phyloP scores from a whole-genome alignment of 1,284 basidiomycete species.

The Irpex lacteus region DNA sequence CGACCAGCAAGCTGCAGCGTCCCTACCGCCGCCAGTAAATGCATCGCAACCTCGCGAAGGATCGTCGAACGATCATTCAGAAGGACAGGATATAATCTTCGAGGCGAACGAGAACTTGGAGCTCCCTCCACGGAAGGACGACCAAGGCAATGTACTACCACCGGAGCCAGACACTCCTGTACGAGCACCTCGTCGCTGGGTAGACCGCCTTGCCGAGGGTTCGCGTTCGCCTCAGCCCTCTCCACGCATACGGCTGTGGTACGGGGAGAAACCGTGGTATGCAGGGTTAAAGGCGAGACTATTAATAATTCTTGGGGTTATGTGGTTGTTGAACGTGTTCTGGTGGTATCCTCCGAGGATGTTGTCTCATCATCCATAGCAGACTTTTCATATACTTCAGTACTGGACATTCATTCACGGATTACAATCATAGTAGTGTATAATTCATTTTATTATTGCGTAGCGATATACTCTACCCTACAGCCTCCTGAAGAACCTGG shows the following conservation, averaged over 20 bases:
- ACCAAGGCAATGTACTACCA: slow-evolving; percentile 20
- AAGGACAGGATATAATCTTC: slow-evolving; percentile 26
- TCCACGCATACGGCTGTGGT: slow-evolving; percentile 29
- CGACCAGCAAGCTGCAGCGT: slow-evolving; percentile 24
- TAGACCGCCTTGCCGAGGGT: slow-evolving; percentile 50
- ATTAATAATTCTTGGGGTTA: slow-evolving; percentile 32
- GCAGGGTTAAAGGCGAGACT: slow-evolving; percentile 35
- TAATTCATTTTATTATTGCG: too few relatives aligned
- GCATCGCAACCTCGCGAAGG: slow-evolving; percentile 13
- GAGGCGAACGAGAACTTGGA: slow-evolving; percentile 23
- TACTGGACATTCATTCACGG: neutral
- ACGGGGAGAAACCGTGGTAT: slow-evolving; percentile 29
- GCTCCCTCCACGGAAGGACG: slow-evolving; percentile 21
- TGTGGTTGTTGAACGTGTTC: slow-evolving; percentile 59
- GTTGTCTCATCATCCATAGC: neutral
- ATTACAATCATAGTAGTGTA: too few relatives aligned
- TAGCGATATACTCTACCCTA: too few relatives aligned
- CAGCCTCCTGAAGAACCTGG: neutral
- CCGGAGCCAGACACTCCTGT: slow-evolving; percentile 33
- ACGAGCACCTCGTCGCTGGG: slow-evolving; percentile 45
- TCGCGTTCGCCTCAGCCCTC: slow-evolving; percentile 25
- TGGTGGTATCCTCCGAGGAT: slow-evolving; percentile 41
- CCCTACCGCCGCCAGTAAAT: slow-evolving; percentile 28
- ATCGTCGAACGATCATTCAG: slow-evolving; percentile 12
- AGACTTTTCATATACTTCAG: neutral